Conservation (phyloP, 306 rosid species). For the Castanea sativa region DNA sequence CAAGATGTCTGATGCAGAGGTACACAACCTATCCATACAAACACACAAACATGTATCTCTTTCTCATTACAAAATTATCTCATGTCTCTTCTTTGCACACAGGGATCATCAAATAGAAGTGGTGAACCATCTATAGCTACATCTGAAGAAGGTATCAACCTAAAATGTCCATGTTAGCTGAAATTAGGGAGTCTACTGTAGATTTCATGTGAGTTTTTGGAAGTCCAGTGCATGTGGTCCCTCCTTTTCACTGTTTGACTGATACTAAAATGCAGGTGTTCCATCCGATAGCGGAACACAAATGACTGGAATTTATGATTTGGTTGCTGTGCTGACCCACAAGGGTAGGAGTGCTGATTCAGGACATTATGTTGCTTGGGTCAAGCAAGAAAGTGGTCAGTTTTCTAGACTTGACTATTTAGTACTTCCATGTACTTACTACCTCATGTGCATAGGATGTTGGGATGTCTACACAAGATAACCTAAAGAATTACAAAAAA, state of each 20-base stretch:
- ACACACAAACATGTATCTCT: neutral
- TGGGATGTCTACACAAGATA: no score
- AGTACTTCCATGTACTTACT: neutral
- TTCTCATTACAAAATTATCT: neutral
- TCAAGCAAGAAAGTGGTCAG: conserved; percentile 98
- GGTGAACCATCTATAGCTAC: conserved; percentile 74
- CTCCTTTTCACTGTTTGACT: conserved; percentile 16
- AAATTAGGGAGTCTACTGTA: neutral
- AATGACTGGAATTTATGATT: conserved; percentile 89
- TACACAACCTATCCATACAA: conserved; percentile 25
- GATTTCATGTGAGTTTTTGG: neutral
- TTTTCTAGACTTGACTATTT: conserved; percentile 18
- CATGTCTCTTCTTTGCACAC: conserved; percentile 26
- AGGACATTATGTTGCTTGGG: conserved; percentile 97
- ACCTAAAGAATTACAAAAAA: no score
- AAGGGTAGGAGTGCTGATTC: conserved; percentile 99
- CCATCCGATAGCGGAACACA: conserved; percentile 58
- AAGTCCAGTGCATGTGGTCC: neutral
- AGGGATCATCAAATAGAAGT: conserved; percentile 75
- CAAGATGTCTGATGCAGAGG: conserved; percentile 82
- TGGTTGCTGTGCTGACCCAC: conserved; percentile 98
- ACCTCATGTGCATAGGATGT: no score
- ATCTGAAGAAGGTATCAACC: conserved; percentile 58
- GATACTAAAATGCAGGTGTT: conserved; percentile 30
- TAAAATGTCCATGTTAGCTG: neutral